phyloP scores from a whole-genome alignment of 768 basidiomycete species.

The Xerocomellus amylosporus region DNA sequence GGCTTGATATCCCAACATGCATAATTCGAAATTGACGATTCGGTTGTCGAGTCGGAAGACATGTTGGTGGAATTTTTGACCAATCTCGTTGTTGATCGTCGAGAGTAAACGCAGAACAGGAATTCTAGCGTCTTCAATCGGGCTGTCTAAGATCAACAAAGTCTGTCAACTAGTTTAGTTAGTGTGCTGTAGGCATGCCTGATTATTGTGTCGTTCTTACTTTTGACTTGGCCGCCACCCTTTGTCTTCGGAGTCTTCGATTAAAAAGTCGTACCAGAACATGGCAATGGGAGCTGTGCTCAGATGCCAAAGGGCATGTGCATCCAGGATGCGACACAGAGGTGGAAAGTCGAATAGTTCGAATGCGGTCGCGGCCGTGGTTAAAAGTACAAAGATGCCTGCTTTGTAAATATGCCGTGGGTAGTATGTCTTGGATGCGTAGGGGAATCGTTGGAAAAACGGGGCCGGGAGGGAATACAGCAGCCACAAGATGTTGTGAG shows the following conservation, averaged over 20 bases:
- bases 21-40: slow-evolving; percentile 35
- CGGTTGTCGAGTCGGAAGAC: slow-evolving; percentile 34
- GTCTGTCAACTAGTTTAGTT: slow-evolving; percentile 16
- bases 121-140: neutral
- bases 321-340: slow-evolving; percentile 71
- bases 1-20: slow-evolving; percentile 36
- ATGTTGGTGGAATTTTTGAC: slow-evolving; percentile 1
- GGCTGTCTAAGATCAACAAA: neutral
- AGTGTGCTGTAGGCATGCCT: slow-evolving; percentile 1
- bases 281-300: slow-evolving; percentile 73
- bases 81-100: slow-evolving; percentile 35
- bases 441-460: slow-evolving; percentile 53
- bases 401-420: slow-evolving; percentile 54
- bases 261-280: slow-evolving; percentile 84
- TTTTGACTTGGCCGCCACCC: slow-evolving; percentile 56
- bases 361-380: slow-evolving; percentile 69
- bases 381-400: slow-evolving; percentile 61
- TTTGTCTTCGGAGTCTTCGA: slow-evolving; percentile 66
- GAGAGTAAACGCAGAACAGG: slow-evolving; percentile 27
- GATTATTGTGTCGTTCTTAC: slow-evolving; percentile 15
- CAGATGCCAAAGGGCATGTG: slow-evolving; percentile 92
- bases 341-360: slow-evolving; percentile 94
- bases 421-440: slow-evolving; percentile 53
- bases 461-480: slow-evolving; percentile 58
- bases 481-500: slow-evolving; percentile 82